Conservation (phyloP, 805 yeast species). For the Candida silvatica region DNA sequence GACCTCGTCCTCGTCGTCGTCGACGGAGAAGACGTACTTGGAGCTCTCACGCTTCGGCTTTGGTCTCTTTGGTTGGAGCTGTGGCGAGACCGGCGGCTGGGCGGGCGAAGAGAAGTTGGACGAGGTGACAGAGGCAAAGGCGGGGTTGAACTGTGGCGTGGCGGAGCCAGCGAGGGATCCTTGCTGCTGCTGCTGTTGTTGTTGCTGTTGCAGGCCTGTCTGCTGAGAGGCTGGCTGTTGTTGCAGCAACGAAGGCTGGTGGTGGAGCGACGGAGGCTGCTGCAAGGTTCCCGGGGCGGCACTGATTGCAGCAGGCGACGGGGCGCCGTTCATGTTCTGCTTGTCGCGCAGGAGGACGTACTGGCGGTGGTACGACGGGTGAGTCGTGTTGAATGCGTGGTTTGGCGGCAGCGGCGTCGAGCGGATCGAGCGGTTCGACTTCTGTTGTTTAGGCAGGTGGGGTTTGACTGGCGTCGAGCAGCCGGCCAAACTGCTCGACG, state of each 20-base stretch:
- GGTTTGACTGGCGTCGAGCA: no score
- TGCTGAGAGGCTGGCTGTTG: no score
- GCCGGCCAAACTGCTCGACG: no score
- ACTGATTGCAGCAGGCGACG: no score
- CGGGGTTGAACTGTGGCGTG: conserved; percentile 3
- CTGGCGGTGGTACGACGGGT: conserved; percentile 23
- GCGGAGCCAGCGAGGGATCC: no score
- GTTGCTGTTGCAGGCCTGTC: no score
- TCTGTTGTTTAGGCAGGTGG: conserved; percentile 1
- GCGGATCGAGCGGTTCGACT: conserved; percentile 8
- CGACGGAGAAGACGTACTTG: conserved; percentile 58
- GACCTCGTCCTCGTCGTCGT: conserved; percentile 71
- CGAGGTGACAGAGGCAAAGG: conserved; percentile 7
- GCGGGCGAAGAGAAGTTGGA: no score
- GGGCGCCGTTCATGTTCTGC: conserved; percentile 13
- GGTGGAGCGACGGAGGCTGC: no score
- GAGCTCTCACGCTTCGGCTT: conserved; percentile 19
- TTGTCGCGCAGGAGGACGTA: conserved; percentile 23
- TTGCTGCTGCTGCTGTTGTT: background rate
- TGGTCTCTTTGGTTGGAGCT: conserved; percentile 4
- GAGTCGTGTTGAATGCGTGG: conserved; percentile 10
- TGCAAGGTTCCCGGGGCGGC: no score
- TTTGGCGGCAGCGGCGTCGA: conserved; percentile 12
- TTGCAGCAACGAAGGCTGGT: no score
- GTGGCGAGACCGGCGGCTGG: conserved; percentile 6